Conservation (phyloP, 1,284 basidiomycete species). For the Salmacisia buchloeana region DNA sequence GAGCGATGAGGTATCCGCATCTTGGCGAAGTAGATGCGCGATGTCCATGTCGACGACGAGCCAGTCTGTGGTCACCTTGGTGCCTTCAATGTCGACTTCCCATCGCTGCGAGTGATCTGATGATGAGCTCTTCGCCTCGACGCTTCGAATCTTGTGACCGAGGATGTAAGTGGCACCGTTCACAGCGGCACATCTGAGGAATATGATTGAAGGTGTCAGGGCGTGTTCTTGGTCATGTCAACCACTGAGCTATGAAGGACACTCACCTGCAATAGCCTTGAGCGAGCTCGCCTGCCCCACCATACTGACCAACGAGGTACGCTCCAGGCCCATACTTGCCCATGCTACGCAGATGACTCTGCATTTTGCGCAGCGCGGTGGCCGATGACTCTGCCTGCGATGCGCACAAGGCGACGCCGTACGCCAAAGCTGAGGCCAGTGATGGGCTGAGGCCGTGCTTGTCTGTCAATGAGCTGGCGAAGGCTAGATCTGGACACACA, state of each 20-base stretch:
- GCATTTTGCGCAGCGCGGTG: conserved; percentile 20
- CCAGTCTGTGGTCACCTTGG: conserved; percentile 58
- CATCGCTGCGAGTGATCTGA: no score
- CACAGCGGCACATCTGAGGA: not conserved
- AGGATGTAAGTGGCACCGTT: not conserved
- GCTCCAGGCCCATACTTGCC: conserved; percentile 85
- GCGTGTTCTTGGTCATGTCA: conserved; percentile 16
- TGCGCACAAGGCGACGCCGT: conserved; percentile 48
- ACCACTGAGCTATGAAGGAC: conserved; percentile 42
- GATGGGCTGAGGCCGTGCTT: conserved; percentile 63
- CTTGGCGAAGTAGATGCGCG: conserved; percentile 17
- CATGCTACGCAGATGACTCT: conserved; percentile 65
- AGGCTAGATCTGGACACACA: not conserved
- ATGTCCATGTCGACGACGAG: conserved; percentile 56
- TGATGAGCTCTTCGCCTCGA: not conserved
- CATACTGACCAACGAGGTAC: conserved; percentile 90
- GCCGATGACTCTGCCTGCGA: conserved; percentile 20
- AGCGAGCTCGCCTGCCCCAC: conserved; percentile 57
- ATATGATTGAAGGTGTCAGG: not conserved
- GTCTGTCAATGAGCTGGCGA: conserved; percentile 59
- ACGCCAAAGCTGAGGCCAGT: conserved; percentile 49
- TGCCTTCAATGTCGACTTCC: conserved; percentile 53
- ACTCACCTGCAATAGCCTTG: conserved; percentile 42
- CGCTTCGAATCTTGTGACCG: not conserved
- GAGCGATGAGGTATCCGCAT: no score